Evolutionary conservation across 108 stramenopile species (phyloP).

Genomic region (Ochromonas danica): DNA sequence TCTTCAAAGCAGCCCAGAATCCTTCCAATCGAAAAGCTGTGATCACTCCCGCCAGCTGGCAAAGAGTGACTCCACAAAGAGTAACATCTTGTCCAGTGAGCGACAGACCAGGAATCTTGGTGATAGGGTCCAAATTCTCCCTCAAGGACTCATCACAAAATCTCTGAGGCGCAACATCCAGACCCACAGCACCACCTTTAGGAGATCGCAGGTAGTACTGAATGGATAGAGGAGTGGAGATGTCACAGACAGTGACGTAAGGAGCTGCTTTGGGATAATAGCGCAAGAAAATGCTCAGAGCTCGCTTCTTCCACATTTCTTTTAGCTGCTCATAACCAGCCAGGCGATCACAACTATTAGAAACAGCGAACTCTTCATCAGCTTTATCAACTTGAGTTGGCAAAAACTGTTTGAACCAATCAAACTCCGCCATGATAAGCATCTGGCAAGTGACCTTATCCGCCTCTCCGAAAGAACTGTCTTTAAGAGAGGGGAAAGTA

Average conservation of each 20-base stretch:
- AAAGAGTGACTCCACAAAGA: constrained; percentile 13
- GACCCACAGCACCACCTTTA: constrained; percentile 45
- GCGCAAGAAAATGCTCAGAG: neutral
- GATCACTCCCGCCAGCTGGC: constrained; percentile 24
- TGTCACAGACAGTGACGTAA: constrained; percentile 46
- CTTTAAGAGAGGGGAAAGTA: constrained; percentile 56
- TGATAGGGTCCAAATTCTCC: neutral
- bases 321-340: neutral
- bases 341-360: neutral
- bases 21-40: constrained; percentile 28
- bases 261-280: constrained; percentile 32
- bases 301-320: neutral
- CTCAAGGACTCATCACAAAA: constrained; percentile 15
- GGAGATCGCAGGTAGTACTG: constrained; percentile 49
- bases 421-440: constrained; percentile 42
- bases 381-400: neutral
- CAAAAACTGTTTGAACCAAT: constrained; percentile 48
- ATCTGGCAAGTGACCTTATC: constrained; percentile 58
- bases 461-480: constrained; percentile 44
- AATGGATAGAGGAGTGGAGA: constrained; percentile 58
- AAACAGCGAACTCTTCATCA: neutral
- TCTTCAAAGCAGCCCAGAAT: constrained; percentile 16
- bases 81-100: constrained; percentile 8
- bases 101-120: constrained; percentile 2
- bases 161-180: constrained; percentile 36